Percentiles rank a stretch among this genome's conserved stretches.
These are phyloP conservation scores for Apiotrichum mycotoxinovorans DNA, from an alignment of 1,284 basidiomycete species.

Conservation along the genomic window DNA sequence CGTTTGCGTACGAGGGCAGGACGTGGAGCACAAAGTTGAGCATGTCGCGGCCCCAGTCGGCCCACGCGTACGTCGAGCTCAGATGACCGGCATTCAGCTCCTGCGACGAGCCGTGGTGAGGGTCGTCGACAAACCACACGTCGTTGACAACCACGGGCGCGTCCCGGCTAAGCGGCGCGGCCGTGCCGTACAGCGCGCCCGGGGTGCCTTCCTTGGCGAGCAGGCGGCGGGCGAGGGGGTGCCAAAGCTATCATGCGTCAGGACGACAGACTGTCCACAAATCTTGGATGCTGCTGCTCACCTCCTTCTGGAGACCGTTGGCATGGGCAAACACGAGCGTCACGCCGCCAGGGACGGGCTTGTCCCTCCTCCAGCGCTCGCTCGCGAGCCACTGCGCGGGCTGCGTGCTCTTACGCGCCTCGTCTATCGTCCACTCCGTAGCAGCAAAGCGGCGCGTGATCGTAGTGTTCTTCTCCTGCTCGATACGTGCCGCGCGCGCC, in stretches of 20 bases:
- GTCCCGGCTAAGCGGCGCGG: not conserved
- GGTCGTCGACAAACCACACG: constrained; percentile 72
- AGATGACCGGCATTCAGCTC: constrained; percentile 61
- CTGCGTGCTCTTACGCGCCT: constrained; percentile 29
- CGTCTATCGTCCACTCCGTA: constrained; percentile 8
- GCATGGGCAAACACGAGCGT: constrained; percentile 73
- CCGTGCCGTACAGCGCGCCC: constrained; percentile 5
- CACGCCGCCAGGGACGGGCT: constrained; percentile 48
- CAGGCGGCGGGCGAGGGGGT: constrained; percentile 58
- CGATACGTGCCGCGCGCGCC: constrained; percentile 36
- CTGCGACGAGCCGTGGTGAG: constrained; percentile 71
- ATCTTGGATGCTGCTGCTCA: constrained; percentile 48
- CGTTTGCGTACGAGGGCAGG: constrained; percentile 42
- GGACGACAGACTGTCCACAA: too few relatives aligned
- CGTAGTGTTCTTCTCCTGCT: constrained; percentile 14
- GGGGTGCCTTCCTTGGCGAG: constrained; percentile 19
- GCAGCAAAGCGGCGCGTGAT: constrained; percentile 6
- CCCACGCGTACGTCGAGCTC: constrained; percentile 40
- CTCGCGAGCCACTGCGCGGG: constrained; percentile 42
- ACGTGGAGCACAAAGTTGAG: constrained; percentile 49
- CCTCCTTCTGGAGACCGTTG: constrained; percentile 81
- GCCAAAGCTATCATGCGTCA: constrained; percentile 52
- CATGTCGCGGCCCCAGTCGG: constrained; percentile 48
- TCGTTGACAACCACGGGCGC: constrained; percentile 58
- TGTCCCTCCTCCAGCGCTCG: constrained; percentile 20